phyloP scores from a whole-genome alignment of 768 basidiomycete species.

The Boletus subparvulus region DNA sequence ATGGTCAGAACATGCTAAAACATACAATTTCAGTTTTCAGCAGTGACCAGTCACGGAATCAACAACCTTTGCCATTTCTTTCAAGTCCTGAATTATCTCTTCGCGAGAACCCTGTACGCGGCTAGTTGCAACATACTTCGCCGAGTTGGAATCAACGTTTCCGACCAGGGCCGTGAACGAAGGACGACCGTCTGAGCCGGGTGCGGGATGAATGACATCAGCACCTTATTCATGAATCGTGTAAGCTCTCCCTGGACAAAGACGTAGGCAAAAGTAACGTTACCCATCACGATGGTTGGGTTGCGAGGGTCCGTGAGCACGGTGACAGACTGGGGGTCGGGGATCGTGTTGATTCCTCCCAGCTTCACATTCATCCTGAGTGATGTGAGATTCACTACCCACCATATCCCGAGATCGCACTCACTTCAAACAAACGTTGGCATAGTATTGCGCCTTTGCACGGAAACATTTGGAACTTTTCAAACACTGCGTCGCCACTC shows the following conservation, averaged over 20 bases:
- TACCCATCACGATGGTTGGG: slow-evolving; percentile 81
- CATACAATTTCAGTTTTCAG: slow-evolving; percentile 9
- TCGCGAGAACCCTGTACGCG: slow-evolving; percentile 65
- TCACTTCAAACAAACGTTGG: slow-evolving; percentile 79
- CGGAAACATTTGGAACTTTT: slow-evolving; percentile 63
- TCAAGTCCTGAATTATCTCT: slow-evolving; percentile 76
- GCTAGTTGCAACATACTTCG: slow-evolving; percentile 66
- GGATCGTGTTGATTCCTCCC: slow-evolving; percentile 79
- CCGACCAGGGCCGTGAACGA: slow-evolving; percentile 81
- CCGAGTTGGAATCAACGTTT: slow-evolving; percentile 72
- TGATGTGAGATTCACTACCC: neutral
- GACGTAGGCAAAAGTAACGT: neutral
- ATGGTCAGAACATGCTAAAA: slow-evolving; percentile 51
- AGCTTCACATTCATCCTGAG: slow-evolving; percentile 79
- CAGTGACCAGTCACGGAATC: neutral
- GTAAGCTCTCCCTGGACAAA: neutral
- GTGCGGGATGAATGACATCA: slow-evolving; percentile 81
- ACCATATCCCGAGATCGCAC: slow-evolving; percentile 21
- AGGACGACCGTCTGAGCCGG: slow-evolving; percentile 74
- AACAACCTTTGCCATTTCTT: slow-evolving; percentile 59
- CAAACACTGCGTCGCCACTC: slow-evolving; percentile 79
- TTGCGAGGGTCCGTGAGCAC: slow-evolving; percentile 66
- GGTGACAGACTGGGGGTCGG: slow-evolving; percentile 63
- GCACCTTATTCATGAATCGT: slow-evolving; percentile 47
- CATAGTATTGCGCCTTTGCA: slow-evolving; percentile 76